A percentile compares a stretch with the other conserved stretches of the same genome.
Evolutionary conservation across 371 early-diverging fungal species (phyloP).

Genomic region (Rhizopus arrhizus): DNA sequence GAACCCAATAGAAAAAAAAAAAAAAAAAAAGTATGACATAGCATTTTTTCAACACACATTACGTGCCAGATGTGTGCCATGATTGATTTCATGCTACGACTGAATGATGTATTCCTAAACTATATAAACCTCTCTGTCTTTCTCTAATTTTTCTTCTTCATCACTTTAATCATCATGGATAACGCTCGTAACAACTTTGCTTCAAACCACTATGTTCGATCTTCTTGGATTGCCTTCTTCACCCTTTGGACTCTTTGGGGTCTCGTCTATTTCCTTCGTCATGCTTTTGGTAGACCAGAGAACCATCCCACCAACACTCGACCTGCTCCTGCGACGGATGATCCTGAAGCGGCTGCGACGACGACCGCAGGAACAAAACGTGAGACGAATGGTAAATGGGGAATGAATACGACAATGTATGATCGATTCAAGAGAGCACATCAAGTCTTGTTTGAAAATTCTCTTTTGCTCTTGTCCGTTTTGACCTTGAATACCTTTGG

Average conservation of each 20-base stretch:
- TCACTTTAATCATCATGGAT: neutral
- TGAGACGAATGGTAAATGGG: neutral
- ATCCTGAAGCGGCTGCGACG: conserved; percentile 29
- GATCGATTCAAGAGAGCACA: conserved; percentile 27
- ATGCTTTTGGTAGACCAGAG: conserved; percentile 19
- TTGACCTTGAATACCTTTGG: conserved; percentile 36
- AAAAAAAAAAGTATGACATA: too few species aligned
- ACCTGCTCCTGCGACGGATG: conserved; percentile 14
- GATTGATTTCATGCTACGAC: too few species aligned
- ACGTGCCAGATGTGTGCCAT: too few species aligned
- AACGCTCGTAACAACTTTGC: neutral
- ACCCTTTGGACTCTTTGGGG: conserved; percentile 39
- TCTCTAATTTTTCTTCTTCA: neutral
- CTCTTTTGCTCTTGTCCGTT: conserved; percentile 38
- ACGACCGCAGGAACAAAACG: neutral
- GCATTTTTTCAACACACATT: too few species aligned
- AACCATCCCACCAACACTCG: conserved; percentile 1
- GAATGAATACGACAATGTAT: conserved; percentile 1
- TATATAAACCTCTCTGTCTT: too few species aligned
- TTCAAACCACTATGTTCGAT: conserved; percentile 8
- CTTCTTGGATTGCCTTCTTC: conserved; percentile 43
- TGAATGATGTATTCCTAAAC: too few species aligned
- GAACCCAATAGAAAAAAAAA: too few species aligned
- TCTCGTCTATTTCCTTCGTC: conserved; percentile 30
- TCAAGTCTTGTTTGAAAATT: conserved; percentile 40